Evolutionary conservation across 345 rosid species (phyloP).

Genomic region (Aethionema arabicum): DNA sequence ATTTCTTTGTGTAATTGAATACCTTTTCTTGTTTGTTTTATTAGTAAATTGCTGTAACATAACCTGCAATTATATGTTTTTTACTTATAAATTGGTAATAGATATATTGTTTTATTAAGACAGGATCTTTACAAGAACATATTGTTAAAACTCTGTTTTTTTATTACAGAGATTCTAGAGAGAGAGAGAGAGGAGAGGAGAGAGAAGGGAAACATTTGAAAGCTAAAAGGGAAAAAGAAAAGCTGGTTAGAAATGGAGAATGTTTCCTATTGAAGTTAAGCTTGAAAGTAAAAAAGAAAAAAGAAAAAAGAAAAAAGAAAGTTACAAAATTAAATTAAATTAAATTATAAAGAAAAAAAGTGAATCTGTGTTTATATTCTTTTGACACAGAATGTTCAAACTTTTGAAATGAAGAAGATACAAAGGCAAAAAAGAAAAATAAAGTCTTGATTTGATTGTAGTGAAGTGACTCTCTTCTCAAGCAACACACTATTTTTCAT

Average conservation of each 20-base stretch:
- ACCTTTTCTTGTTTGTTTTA: not conserved
- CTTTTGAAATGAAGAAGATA: constrained; percentile 28
- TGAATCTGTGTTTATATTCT: constrained; percentile 26
- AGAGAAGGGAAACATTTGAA: too few relatives aligned
- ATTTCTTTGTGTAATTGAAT: constrained; percentile 10
- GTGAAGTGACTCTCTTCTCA: constrained; percentile 30
- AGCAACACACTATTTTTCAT: constrained; percentile 9
- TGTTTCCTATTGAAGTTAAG: constrained; percentile 39
- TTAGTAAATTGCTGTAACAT: not conserved
- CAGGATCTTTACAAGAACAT: not conserved
- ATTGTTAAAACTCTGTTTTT: not conserved
- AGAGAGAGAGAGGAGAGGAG: constrained; percentile 33
- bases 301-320: too few relatives aligned
- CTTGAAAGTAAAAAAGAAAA: constrained; percentile 3
- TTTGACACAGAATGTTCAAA: constrained; percentile 32
- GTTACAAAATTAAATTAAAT: not conserved
- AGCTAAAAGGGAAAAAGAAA: constrained; percentile 25
- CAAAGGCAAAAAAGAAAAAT: not conserved
- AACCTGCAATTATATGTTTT: constrained; percentile 6
- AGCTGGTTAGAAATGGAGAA: constrained; percentile 35
- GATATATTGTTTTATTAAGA: not conserved
- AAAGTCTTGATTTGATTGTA: constrained; percentile 20
- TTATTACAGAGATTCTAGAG: constrained; percentile 25
- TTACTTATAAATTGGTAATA: not conserved
- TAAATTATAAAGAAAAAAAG: constrained; percentile 17